Evolutionary conservation across 2,329 filamentous ascomycete species (phyloP), one percentile per base, ranked within the genome.

Genomic region (Karstenula rhodostoma): DNA sequence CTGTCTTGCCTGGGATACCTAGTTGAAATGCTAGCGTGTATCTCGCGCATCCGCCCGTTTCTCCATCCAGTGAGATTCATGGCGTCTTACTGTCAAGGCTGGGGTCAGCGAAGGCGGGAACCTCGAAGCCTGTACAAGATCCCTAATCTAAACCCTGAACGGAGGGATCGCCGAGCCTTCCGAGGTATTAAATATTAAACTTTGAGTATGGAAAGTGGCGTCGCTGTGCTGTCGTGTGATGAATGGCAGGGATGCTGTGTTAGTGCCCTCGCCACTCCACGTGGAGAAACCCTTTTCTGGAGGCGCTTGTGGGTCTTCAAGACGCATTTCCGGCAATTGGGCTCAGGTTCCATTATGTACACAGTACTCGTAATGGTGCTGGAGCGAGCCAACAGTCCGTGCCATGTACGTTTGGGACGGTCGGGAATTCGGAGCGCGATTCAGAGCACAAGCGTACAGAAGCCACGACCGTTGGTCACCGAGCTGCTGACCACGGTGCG

Each of bases 1-100:
- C 13, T 51, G 17, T 56, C 40, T 32, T 23, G 43, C 17, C 19
- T 47, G 23, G 52, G 52, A 46, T 44, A n/a, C n/a, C n/a, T n/a
- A 19, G 23, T 53, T 53, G 7, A 17, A 43, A 23, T 42, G n/a
- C 50, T 53, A 53, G 42, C 52, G 42, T 47, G 52, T 47, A 33
- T 48, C 29, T 37, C 29, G 27, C 32, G 42, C 29, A 40, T 40
- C 37, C 37, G 15, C 19, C 33, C 43, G 19, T 19, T 37, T 19
- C n/a, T n/a, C 48, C n/a, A 23, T 23, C 48, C 48, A 37, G 48
- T 51, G n/a, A 49, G 32, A 6, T 22, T 32, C 48, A 17, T 22
- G 32, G 48, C 48, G 19, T n/a, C 48, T 51, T 51, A 51, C 48
- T 19, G 33, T 32, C 48, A 37, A 40, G n/a, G 19, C 19, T 40